Evolutionary conservation across 2,329 filamentous ascomycete genomes (phyloP), one percentile per base, ranked within the genome.

Genomic region (Botrytis cinerea): DNA sequence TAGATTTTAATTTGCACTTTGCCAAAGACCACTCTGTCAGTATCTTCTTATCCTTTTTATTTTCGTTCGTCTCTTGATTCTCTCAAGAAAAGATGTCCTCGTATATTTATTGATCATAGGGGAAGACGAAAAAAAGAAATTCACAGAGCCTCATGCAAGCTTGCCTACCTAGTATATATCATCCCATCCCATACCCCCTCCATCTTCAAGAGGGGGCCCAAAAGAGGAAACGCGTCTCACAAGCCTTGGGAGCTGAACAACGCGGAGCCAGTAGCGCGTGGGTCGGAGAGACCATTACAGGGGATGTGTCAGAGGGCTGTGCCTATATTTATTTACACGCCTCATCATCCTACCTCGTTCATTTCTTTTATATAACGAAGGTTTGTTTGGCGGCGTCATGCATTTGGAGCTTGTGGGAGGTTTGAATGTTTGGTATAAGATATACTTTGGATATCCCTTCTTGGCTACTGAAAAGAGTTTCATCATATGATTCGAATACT

Each of bases 181-280:
- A 67, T 51, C 25, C 14, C 32, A 28, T 51, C 20, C 46, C 18
- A 54, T 32, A 9, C 48, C 66, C 35, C 38, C 35, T 28, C 32
- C 35, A 54, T 14, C 48, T 51, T 22, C 51, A 68, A 43, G 48
- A 57, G 57, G 48, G 10, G n/a, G 20, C 40, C 43, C 18, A 22
- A 64, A 32, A 32, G 5, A 43, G 40, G 12, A 38, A 68, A 45
- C 38, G 48, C 38, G 48, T 68, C 66, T 68, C 48, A 57, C 38
- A 32, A 57, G n/a, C 48, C 46, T 35, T 57, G 54, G 38, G 48
- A 68, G 66, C 66, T 68, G 66, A 68, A 68, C 38, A 43, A 28
- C 28, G 43, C 9, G 40, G 25, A 35, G 62, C n/a, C 9, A 46
- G 62, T 46, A 46, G n/a, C 40, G 46, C 25, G 46, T n/a, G 14